phyloP scores from a whole-genome alignment of 2,329 filamentous ascomycete species.

The Epichloe aotearoae region DNA sequence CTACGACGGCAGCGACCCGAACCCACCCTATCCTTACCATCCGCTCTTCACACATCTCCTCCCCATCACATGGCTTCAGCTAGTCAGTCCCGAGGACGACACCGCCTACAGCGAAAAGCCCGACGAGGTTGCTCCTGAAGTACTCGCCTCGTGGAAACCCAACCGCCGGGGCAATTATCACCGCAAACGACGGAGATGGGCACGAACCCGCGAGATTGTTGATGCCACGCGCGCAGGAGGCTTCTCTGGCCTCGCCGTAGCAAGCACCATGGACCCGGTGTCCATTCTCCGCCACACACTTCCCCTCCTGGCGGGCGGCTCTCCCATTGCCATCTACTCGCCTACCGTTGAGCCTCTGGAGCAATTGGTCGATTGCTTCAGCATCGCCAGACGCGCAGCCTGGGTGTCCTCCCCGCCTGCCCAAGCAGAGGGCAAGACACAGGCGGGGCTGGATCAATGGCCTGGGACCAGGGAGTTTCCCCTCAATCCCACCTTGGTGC shows the following conservation, averaged over 20 bases:
- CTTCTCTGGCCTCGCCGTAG: conserved; percentile 74
- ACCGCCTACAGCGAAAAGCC: conserved; percentile 58
- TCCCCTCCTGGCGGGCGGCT: conserved; percentile 70
- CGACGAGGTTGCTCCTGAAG: conserved; percentile 41
- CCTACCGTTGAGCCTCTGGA: conserved; percentile 68
- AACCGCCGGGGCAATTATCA: conserved; percentile 76
- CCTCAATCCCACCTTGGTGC: conserved; percentile 70
- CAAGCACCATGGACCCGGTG: conserved; percentile 67
- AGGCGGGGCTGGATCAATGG: conserved; percentile 42
- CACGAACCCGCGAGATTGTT: conserved; percentile 56
- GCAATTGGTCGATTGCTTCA: conserved; percentile 71
- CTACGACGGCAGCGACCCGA: conserved; percentile 59
- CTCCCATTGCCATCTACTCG: conserved; percentile 74
- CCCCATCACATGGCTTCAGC: conserved; percentile 81
- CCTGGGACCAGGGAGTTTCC: conserved; percentile 65
- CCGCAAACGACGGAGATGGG: conserved; percentile 78
- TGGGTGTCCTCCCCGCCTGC: conserved; percentile 46
- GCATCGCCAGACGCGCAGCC: conserved; percentile 62
- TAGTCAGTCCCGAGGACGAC: conserved; percentile 65
- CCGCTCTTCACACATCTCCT: conserved; percentile 74
- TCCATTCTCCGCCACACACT: conserved; percentile 63
- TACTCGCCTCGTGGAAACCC: conserved; percentile 60
- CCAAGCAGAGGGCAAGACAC: conserved; percentile 29
- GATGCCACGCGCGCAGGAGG: conserved; percentile 60
- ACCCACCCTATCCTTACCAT: conserved; percentile 47